Evolutionary conservation across 1,284 basidiomycete genomes (phyloP).

Genomic region (Rhodotorula sp.): DNA sequence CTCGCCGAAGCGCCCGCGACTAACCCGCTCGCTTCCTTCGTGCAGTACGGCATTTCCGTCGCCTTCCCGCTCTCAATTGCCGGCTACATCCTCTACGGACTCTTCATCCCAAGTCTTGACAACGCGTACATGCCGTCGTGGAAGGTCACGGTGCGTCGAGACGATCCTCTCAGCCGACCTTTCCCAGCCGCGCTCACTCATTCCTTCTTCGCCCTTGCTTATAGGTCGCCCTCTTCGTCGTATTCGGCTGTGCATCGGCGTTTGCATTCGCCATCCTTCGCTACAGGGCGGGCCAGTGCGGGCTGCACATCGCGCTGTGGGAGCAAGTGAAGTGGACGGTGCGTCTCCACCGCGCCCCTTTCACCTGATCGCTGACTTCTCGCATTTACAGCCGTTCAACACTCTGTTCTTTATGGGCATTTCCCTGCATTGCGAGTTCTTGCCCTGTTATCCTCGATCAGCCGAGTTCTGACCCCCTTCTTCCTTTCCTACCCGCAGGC

Average conservation of each 20-base stretch:
- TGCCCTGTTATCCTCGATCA: not conserved
- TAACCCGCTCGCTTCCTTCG: no score
- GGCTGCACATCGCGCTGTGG: not conserved
- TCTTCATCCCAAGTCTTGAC: conserved; percentile 27
- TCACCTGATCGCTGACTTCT: not conserved
- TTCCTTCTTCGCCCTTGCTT: not conserved
- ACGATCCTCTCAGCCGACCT: no score
- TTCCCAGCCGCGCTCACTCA: no score
- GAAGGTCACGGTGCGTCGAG: conserved; percentile 16
- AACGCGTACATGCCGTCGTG: conserved; percentile 23
- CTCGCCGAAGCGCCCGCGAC: not conserved
- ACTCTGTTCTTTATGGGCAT: conserved; percentile 71
- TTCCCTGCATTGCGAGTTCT: conserved; percentile 61
- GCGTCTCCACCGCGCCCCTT: not conserved
- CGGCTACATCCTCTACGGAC: conserved; percentile 28
- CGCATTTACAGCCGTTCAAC: not conserved
- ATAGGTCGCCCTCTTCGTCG: conserved; percentile 21
- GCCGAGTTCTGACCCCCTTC: no score
- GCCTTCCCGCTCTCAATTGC: conserved; percentile 48
- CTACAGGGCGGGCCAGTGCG: conserved; percentile 9
- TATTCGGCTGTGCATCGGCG: conserved; percentile 16
- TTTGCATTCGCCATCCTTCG: conserved; percentile 26
- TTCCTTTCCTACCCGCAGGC: not conserved
- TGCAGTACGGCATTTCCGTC: conserved; percentile 68
- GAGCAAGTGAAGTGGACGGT: conserved; percentile 21